These are phyloP conservation scores for Pelargonium nanum DNA, from an alignment of 345 rosid species.

Conservation along the genomic window DNA sequence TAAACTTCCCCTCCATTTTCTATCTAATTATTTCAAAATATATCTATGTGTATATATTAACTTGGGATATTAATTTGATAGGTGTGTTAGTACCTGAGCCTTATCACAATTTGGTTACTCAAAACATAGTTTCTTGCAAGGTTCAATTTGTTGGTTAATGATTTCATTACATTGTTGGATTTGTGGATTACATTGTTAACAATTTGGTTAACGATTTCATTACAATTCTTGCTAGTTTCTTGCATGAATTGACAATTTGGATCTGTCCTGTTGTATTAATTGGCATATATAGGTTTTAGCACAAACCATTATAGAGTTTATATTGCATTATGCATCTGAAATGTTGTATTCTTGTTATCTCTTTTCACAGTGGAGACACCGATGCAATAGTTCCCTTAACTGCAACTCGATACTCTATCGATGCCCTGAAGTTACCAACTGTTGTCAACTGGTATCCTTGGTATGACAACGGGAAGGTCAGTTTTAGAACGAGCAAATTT, in stretches of 20 bases:
- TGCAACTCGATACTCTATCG: conserved; percentile 79
- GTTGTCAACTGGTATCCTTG: conserved; percentile 76
- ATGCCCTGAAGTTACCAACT: conserved; percentile 62
- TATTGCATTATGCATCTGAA: neutral
- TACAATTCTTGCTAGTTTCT: too few species aligned
- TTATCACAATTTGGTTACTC: too few species aligned
- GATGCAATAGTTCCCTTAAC: conserved; percentile 80
- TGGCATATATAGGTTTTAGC: neutral
- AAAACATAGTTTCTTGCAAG: too few species aligned
- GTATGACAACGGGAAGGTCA: conserved; percentile 58
- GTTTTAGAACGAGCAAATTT: neutral
- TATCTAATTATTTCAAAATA: neutral
- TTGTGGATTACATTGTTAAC: neutral
- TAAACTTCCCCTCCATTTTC: neutral
- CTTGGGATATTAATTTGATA: neutral
- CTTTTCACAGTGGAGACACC: conserved; percentile 74
- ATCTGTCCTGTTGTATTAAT: neutral
- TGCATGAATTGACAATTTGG: neutral
- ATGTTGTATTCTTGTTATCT: conserved; percentile 11
- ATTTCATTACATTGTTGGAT: too few species aligned
- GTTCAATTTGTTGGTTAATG: too few species aligned
- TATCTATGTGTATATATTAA: neutral
- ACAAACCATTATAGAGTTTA: neutral
- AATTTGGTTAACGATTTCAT: too few species aligned
- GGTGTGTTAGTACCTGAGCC: too few species aligned